Evolutionary conservation across 2,329 filamentous ascomycete genomes (phyloP), one percentile per base, ranked within the genome.

Genomic region (Penicillium rolfsii): DNA sequence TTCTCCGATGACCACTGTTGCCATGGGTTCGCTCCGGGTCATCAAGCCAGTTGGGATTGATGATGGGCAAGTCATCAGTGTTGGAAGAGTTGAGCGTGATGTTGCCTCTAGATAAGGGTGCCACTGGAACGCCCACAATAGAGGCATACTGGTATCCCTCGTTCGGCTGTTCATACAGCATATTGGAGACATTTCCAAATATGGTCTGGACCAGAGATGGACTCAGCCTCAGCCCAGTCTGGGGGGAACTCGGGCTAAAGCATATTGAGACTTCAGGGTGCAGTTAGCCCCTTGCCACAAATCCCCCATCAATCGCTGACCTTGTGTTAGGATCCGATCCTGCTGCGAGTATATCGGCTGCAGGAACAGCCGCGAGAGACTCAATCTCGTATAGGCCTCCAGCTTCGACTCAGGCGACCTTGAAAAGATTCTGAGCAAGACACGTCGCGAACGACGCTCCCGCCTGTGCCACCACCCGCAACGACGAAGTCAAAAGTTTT

Each of bases 41-140:
- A 2, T 70, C 69, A 4, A 84, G 71, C 74, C 77, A 84, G 64
- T 80, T 80, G 1, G 81, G 80, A 63, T 83, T 74, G 58, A 84
- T 78, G 7, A 79, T 63, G 0, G 82, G 82, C 0, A 68, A 63
- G n/a, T 77, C 74, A 0, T 64, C 59, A 0, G 64, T 70, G 45
- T 70, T 63, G 9, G 56, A 55, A 0, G 68, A 72, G 3, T 53
- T 53, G 19, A 83, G 71, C 0, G 76, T 80, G 2, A 84, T 70
- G 40, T 75, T 82, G 1, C 82, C 82, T 0, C 79, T 75, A 0
- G 80, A 82, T 0, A 76, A 60, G 0, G 80, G 76, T 0, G 80
- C 55, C 2, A 71, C 55, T 2, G 73, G 45, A 2, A 66, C 62
- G 4, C 61, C 70, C 3, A 71, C 53, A 1, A 72, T 70, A 0